Evolutionary conservation across 2,329 filamentous ascomycete genomes (phyloP).

Genomic region (Colletotrichum magnum): DNA sequence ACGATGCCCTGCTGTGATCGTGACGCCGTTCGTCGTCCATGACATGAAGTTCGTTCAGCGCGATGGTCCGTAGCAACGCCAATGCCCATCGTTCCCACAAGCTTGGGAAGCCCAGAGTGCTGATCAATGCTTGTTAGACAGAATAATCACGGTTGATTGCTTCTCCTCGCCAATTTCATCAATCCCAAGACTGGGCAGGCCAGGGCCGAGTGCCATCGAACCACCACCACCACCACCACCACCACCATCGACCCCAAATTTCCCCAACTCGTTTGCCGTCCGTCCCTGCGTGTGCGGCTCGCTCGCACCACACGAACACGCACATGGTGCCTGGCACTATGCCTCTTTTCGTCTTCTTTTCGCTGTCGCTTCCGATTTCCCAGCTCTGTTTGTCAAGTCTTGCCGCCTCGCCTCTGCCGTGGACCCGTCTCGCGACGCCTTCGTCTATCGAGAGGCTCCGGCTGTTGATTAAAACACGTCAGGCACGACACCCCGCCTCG

Average conservation of each 20-base stretch:
- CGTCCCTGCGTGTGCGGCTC: slow-evolving; percentile 33
- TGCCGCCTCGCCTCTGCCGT: not conserved
- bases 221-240: slow-evolving; percentile 20
- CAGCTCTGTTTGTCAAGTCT: not conserved
- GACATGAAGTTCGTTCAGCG: slow-evolving; percentile 3
- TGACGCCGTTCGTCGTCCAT: not conserved
- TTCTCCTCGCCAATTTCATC: slow-evolving; percentile 6
- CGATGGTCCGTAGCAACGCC: not conserved
- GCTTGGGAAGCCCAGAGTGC: slow-evolving; percentile 6
- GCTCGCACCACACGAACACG: not conserved
- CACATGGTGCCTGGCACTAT: slow-evolving; percentile 32
- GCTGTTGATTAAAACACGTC: slow-evolving; percentile 20
- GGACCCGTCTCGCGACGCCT: slow-evolving; percentile 10
- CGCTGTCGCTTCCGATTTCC: slow-evolving; percentile 18
- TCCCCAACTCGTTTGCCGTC: slow-evolving; percentile 23
- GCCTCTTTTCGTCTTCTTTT: slow-evolving; percentile 17
- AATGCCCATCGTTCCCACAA: slow-evolving; percentile 5
- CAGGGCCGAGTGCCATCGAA: slow-evolving; percentile 9
- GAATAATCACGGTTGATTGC: slow-evolving; percentile 16
- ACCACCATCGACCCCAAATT: slow-evolving; percentile 13
- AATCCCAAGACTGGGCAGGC: slow-evolving; percentile 13
- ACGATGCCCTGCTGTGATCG: not conserved
- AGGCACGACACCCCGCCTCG: slow-evolving; percentile 11
- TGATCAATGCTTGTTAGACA: slow-evolving; percentile 20
- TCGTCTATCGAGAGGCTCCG: slow-evolving; percentile 18